Base-by-base conservation (phyloP, 2,329 filamentous ascomycete species). In the Botryosphaeria dothidea region DNA sequence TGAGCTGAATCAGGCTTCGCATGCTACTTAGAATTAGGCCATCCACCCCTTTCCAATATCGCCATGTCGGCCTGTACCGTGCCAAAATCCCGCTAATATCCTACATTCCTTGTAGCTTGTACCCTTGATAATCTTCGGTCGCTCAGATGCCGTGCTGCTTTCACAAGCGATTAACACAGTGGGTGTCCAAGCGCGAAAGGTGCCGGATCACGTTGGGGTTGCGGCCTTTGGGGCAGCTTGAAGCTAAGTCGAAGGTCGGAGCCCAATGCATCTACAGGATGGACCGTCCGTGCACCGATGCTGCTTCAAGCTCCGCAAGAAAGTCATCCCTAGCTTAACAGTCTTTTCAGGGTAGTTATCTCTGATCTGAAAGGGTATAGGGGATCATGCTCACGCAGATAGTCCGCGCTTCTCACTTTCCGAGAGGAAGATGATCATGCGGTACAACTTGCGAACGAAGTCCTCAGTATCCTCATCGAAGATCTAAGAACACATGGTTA, bases 391-490 rank as follows among this genome's bases (percentile, higher is more conserved):
- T 60, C 56, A 63, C 34, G 46, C 61, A 54, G 61, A 52, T 8
- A 63, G 17, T 9, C 61, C 61, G 15, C 63, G 54, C 46, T 65
- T 61, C 54, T 65, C 63, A 34, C 54, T 60, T 36, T 65, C 63
- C 15, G 63, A 36, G 45, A 65, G 51, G 63, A 60, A 65, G 19
- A 65, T 65, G 54, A 65, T 51, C 63, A 98, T 96, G 58, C 94
- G 88, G 95, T 95, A 99, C 38, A 99, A 85, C 81, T 97, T 98
- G 86, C 92, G 96, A 57, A 98, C 93, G 69, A 99, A 81, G 27
- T 92, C 90, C 77, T 97, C 93, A 11, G 93, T 93, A 75, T 98
- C 95, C 73, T 99, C 95, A 74, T 97, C 95, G 68, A 99, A 83
- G 48, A 92, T 92, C 88, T 94, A 45, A 13, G 9, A 67, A 65